Base-by-base conservation (phyloP, 176 grass and related monocot genomes). In the Cenchrus purpureus region DNA sequence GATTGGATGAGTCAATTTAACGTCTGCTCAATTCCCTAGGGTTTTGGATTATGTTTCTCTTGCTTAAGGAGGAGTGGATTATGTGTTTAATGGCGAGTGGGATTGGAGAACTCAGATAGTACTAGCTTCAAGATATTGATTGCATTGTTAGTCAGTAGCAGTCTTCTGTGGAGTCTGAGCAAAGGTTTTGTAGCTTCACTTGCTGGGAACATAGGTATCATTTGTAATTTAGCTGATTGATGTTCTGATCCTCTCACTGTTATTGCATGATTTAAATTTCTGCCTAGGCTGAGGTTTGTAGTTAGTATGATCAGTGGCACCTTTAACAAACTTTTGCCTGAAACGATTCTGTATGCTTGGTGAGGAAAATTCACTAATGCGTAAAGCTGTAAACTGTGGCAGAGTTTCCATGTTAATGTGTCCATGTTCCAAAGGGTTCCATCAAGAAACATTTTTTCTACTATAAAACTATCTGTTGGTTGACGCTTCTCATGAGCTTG, bases 281-380 rank as follows among this genome's bases (percentile, higher is more conserved):
- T 86, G 56, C 13, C 12, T 66, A 37, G 76, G 8, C 68, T 69
- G 12, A 58, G 7, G 31, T 58, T 20, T 45, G 10, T 65, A 16
- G 3, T 54, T 17, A 44, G 69, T 80, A 58, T 59, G 19, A 61
- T 42, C 4, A 0, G 12, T 0, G 9, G 48, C 0, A 10, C 28
- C 17, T 49, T 80, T 54, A 54, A 17, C 53, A 4, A 34, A 60
- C 11, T 60, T 77, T 70, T n/a, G 16, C 13, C 42, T 59, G 16
- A 66, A 72, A 58, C 29, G 42, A 64, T 86, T 62, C 7, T 73
- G 32, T n/a, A 15, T 79, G 73, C 29, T 14, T 83, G 14, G 32
- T 53, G 56, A 22, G 8, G 48, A 68, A 83, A 52, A 68, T 46
- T 50, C 53, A 68, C 19, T 62, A 61, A 42, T 68, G 32, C 15